Base-by-base conservation (phyloP, 495 filamentous ascomycete genomes). In the Neurospora cerealis region DNA sequence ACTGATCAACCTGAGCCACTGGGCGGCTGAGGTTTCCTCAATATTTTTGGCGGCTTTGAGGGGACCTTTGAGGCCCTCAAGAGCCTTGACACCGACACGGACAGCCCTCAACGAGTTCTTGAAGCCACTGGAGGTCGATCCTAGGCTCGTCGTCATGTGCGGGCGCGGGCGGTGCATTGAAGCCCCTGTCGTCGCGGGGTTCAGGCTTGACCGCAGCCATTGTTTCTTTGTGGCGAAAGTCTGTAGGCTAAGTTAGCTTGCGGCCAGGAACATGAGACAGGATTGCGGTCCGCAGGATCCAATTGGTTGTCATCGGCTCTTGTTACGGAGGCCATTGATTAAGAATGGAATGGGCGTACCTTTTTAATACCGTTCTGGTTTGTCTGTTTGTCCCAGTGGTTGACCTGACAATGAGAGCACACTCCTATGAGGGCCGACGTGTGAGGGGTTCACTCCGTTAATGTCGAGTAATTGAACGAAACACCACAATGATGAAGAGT, bases 1-100 rank as follows among this genome's bases (percentile, higher is more conserved):
- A 13, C 79, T 77, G 46, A 89, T 86, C 37, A 82, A 73, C 54
- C 82, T 76, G 3, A 86, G 70, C 86, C 85, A 89, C 24, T 79
- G 75, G 38, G 75, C 32, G 15, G 76, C 76, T 13, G 76, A 74
- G 11, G 71, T 39, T 21, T 17, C 60, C 36, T 74, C 40, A 37
- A 69, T 66, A 4, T 69, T 17, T 10, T 44, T 72, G 3, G 77
- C 42, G 0, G 54, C 42, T 11, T 78, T 70, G 6, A 83, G 73
- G 32, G 66, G 76, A 2, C 2, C 60, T 40, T 73, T 76, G 36
- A 79, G 73, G 15, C 69, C 75, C 4, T 81, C 60, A 3, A 85
- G 79, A 2, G 81, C 42, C 13, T 74, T 28, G 5, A 77, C 4
- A 38, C 80, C 79, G 39, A 77, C 73, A 2, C 15, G 21, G 34